phyloP scores from a whole-genome alignment of 345 rosid genomes.

The Kandelia obovata region DNA sequence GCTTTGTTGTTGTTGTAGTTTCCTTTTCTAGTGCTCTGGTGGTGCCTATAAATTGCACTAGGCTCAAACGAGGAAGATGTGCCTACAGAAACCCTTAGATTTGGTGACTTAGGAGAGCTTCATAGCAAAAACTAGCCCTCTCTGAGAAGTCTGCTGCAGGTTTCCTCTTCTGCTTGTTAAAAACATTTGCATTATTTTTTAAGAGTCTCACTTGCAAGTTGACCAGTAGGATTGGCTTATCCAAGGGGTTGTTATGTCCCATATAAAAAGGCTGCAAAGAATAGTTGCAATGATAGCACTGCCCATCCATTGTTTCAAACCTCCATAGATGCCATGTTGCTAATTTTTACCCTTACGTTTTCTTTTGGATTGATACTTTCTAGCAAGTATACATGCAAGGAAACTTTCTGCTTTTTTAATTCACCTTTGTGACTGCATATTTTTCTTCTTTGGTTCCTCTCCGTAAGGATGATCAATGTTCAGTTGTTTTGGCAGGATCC shows the following conservation, averaged over 20 bases:
- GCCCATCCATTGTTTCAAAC: not conserved
- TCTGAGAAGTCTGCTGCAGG: constrained; percentile 8
- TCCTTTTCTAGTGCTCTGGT: not conserved
- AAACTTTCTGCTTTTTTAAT: not conserved
- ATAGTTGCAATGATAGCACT: not conserved
- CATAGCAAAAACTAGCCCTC: not conserved
- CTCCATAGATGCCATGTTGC: not conserved
- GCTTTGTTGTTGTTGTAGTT: not conserved
- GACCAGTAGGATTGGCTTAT: too few relatives aligned
- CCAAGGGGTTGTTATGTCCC: too few relatives aligned
- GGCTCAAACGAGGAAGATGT: not conserved
- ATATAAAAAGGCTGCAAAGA: not conserved
- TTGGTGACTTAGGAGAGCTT: not conserved
- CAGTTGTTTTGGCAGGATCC: constrained; percentile 8
- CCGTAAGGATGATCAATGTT: not conserved
- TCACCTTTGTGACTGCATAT: not conserved
- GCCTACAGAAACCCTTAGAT: not conserved
- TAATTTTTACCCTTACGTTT: not conserved
- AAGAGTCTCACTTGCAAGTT: not conserved
- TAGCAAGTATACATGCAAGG: not conserved
- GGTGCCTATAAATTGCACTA: constrained; percentile 20
- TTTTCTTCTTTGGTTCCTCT: not conserved
- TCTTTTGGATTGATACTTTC: not conserved
- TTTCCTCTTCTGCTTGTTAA: not conserved
- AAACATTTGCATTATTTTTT: not conserved